Conservation (phyloP, 2,329 filamentous ascomycete species). For the Arthrobotrys musiformis region DNA sequence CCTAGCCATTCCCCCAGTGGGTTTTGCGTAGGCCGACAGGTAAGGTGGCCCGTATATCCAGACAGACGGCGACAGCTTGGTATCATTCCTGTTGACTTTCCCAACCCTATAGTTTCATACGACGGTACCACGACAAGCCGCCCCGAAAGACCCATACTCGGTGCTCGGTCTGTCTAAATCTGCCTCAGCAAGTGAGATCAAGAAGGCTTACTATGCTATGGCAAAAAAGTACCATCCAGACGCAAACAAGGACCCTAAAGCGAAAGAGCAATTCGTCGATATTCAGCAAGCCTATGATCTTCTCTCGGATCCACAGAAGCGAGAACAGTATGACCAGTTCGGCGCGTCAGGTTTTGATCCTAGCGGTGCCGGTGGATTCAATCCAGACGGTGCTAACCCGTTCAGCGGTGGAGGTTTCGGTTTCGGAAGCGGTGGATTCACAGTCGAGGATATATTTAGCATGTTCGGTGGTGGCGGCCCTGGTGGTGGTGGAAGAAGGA, state of each 20-base stretch:
- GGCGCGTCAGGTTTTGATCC: constrained; percentile 89
- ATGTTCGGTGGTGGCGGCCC: constrained; percentile 72
- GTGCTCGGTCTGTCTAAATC: constrained; percentile 83
- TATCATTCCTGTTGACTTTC: constrained; percentile 65
- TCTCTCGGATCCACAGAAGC: constrained; percentile 91
- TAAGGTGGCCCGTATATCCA: constrained; percentile 26
- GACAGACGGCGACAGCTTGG: too few species aligned
- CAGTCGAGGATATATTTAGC: constrained; percentile 94
- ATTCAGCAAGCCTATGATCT: constrained; percentile 95
- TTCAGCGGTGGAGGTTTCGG: constrained; percentile 70
- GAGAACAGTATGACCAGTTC: constrained; percentile 89
- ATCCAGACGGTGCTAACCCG: constrained; percentile 71
- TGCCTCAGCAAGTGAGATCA: constrained; percentile 88
- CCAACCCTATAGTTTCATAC: constrained; percentile 68
- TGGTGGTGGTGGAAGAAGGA: constrained; percentile 64
- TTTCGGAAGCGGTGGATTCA: constrained; percentile 77
- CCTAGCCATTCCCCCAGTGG: not conserved
- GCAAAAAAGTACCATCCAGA: constrained; percentile 98
- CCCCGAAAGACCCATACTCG: constrained; percentile 82
- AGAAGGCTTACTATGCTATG: constrained; percentile 96
- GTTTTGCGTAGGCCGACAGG: constrained; percentile 57
- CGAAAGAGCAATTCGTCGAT: constrained; percentile 94
- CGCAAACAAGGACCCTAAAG: constrained; percentile 92
- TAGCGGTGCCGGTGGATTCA: constrained; percentile 65
- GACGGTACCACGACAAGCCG: constrained; percentile 66